These are phyloP conservation scores for Neospora caninum DNA, from an alignment of 169 alveolate species.

Conservation along the genomic window DNA sequence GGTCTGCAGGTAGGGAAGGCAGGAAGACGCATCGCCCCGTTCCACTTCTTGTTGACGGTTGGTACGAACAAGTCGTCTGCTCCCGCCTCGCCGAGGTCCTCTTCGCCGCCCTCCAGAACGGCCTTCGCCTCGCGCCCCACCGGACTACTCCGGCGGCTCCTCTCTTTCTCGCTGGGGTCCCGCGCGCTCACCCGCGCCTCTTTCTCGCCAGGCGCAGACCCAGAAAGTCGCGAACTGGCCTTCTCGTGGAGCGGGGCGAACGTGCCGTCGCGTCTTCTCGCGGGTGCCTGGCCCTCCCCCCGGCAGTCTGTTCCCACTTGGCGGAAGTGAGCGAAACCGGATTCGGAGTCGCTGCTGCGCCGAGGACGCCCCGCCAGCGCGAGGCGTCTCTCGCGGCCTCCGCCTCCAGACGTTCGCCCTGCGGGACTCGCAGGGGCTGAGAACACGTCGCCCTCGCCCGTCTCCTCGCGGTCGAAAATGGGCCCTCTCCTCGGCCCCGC, in stretches of 20 bases:
- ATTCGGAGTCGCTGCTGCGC: neutral
- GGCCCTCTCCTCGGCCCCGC: neutral
- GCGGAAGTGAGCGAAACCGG: no score
- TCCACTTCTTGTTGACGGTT: slow-evolving; percentile 22
- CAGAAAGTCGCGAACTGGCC: neutral
- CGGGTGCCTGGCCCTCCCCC: neutral
- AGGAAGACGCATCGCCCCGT: neutral
- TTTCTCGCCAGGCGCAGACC: neutral
- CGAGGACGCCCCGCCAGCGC: no score
- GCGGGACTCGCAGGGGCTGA: neutral
- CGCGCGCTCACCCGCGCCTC: neutral
- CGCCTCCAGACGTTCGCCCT: neutral
- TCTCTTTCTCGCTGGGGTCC: neutral
- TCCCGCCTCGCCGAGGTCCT: neutral
- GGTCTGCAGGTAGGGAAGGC: neutral
- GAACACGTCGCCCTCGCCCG: neutral
- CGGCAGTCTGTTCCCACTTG: no score
- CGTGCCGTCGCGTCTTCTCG: neutral
- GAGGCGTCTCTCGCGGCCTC: neutral
- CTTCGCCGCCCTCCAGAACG: neutral
- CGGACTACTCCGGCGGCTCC: neutral
- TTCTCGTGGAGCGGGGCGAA: neutral
- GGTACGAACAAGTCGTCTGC: slow-evolving; percentile 6
- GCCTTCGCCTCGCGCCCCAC: neutral
- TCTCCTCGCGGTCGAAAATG: neutral